phyloP scores from a whole-genome alignment of 108 stramenopile genomes.

The Skeletonema grethae region DNA sequence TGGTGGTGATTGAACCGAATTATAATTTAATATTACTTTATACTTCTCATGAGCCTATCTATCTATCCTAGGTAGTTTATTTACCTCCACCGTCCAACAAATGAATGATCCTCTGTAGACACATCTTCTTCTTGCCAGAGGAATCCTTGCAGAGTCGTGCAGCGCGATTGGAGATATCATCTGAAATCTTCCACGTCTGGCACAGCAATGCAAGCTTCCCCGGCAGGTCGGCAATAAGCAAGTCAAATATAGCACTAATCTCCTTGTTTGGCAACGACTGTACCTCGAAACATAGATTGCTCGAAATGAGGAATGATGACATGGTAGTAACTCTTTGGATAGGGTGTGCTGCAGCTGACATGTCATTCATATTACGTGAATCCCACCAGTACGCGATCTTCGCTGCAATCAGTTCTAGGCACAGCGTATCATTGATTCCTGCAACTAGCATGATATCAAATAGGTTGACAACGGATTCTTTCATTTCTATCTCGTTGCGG shows the following conservation, averaged over 20 bases:
- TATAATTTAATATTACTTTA: too few relatives aligned
- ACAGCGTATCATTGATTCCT: conserved; percentile 26
- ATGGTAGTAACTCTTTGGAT: conserved; percentile 19
- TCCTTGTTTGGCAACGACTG: conserved; percentile 10
- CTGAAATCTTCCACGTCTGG: conserved; percentile 34
- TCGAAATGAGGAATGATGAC: conserved; percentile 33
- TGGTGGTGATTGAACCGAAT: not conserved
- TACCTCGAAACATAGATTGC: conserved; percentile 21
- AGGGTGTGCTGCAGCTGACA: conserved; percentile 9
- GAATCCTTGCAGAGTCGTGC: conserved; percentile 21
- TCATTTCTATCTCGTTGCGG: conserved; percentile 23
- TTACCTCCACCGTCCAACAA: conserved; percentile 23
- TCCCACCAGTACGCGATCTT: conserved; percentile 43
- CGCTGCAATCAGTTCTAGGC: conserved; percentile 28
- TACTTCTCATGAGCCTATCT: too few relatives aligned
- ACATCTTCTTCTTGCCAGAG: conserved; percentile 1
- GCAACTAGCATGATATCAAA: conserved; percentile 45
- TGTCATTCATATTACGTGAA: conserved; percentile 13
- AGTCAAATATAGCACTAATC: conserved; percentile 16
- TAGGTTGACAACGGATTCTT: conserved; percentile 22
- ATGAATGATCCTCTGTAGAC: conserved; percentile 15
- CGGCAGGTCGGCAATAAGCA: conserved; percentile 28
- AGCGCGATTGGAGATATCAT: conserved; percentile 33
- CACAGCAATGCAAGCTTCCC: conserved; percentile 32
- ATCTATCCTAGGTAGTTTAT: not conserved